phyloP scores from a whole-genome alignment of 129 eudicot genomes.

The carrot (Daucus carota) region DH1_v3.0 NC_030383.2:48755001-48755500 shows the following conservation, averaged over 20 bases:
- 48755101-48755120: not conserved
- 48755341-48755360: slow-evolving; percentile 33
- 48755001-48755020: not conserved
- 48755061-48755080: not conserved
- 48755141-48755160: not conserved
- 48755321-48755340: not conserved
- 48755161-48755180: not conserved
- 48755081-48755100: not conserved
- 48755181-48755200: not conserved
- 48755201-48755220: not conserved
- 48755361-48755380: slow-evolving; percentile 58
- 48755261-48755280: not conserved
- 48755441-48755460: slow-evolving; percentile 86
- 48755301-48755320: not conserved
- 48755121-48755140: not conserved
- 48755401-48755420: slow-evolving; percentile 40
- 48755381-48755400: slow-evolving; percentile 34
- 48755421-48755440: slow-evolving; percentile 58
- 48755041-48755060: not conserved
- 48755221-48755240: not conserved
- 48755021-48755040: not conserved
- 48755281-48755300: not conserved
- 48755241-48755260: not conserved
- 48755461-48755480: slow-evolving; percentile 99
- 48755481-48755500: slow-evolving; percentile 97